Evolutionary conservation across 257 asterid species (phyloP), one percentile per base, ranked within the genome.

Genomic region (Marsdenia floribunda): DNA sequence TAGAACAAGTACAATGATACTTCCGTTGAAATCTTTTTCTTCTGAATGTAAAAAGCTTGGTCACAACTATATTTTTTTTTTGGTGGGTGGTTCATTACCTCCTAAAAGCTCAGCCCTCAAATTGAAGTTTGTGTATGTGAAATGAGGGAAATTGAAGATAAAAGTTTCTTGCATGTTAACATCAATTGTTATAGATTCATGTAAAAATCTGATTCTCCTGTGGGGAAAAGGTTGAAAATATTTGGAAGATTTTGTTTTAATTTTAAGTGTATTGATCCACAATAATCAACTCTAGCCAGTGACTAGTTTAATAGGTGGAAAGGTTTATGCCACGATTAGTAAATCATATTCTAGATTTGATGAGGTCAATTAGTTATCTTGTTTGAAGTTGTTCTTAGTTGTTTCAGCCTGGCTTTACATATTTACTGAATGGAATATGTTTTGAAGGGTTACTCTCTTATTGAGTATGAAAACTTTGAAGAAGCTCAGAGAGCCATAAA

Each of bases 401-500:
- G 35, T n/a, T 50, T 24, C 35, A 5, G 63, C 19, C 13, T 50
- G 37, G 14, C n/a, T n/a, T n/a, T n/a, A n/a, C n/a, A n/a, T n/a
- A 3, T 18, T 37, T 8, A 22, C 5, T n/a, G 49, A 18, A 8
- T 21, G 38, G 10, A 44, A 38, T 79, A 47, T 72, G 68, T 67
- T 67, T 42, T 53, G 35, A 57, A 88, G 96, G 96, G 96, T 26
- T 88, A 88, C 82, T 92, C 97, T 24, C 87, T 92, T 26, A 81
- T 91, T 75, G 98, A 93, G 74, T 93, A 82, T 73, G 96, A 91
- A 82, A 87, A 78, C 81, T 87, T 85, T 81, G 95, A 88, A 66
- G 98, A 93, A 81, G 98, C 97, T 24, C 87, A 91, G 71, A 82
- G 79, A 80, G 97, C 97, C 80, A 91, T 91, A 64, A 82, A 21